A percentile compares a stretch with the other conserved stretches of the same genome.
phyloP scores from a whole-genome alignment of 306 rosid genomes.

The Biancaea sappan region DNA sequence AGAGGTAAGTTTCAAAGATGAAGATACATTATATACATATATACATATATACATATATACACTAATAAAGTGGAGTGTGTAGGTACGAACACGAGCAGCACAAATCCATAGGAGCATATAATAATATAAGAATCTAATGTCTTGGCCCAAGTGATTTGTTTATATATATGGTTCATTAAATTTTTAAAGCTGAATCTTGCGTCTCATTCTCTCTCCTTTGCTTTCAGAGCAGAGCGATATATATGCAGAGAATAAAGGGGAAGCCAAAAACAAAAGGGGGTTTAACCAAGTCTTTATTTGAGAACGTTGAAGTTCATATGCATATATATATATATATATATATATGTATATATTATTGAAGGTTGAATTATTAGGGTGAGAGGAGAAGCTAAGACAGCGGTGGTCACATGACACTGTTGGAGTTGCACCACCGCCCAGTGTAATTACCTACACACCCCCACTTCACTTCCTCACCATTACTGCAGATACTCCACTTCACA shows the following conservation, averaged over 20 bases:
- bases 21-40: not conserved
- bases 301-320: not conserved
- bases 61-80: not conserved
- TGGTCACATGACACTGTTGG: constrained; percentile 56
- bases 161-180: not conserved
- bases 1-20: constrained; percentile 11
- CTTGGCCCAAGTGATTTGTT: constrained; percentile 16
- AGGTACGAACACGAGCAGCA: constrained; percentile 50
- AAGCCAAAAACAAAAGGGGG: not conserved
- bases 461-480: not conserved
- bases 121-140: constrained; percentile 12
- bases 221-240: constrained; percentile 26
- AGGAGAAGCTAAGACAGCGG: constrained; percentile 60
- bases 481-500: not conserved
- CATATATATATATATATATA: not conserved
- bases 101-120: constrained; percentile 58
- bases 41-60: not conserved
- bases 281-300: not conserved
- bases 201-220: constrained; percentile 13
- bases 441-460: not conserved
- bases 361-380: constrained; percentile 44
- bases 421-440: constrained; percentile 35
- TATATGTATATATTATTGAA: not conserved
- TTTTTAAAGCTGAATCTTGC: constrained; percentile 25
- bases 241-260: constrained; percentile 39